These are phyloP conservation scores for Cenococcum geophilum DNA, from an alignment of 495 filamentous ascomycete species.

Conservation along the genomic window DNA sequence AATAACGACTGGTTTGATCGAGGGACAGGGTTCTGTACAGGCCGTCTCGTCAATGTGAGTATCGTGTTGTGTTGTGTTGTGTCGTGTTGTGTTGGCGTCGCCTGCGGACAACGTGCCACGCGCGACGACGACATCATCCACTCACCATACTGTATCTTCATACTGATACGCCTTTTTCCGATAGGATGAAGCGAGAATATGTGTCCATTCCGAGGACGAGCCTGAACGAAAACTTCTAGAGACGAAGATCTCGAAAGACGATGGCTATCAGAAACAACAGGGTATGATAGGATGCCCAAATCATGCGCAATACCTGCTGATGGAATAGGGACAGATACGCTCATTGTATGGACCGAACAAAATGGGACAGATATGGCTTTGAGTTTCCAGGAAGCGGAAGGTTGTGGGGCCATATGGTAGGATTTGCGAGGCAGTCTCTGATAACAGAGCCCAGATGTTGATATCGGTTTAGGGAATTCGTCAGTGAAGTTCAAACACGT, in stretches of 20 bases:
- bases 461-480: conserved; percentile 67
- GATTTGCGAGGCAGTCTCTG: conserved; percentile 10
- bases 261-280: conserved; percentile 98
- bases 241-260: conserved; percentile 85
- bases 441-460: neutral
- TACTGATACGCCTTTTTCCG: conserved; percentile 20
- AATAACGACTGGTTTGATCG: conserved; percentile 99
- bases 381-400: conserved; percentile 96
- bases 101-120: neutral
- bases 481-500: conserved; percentile 73
- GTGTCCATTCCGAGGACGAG: conserved; percentile 89
- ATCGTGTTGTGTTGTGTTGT: neutral
- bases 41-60: conserved; percentile 70
- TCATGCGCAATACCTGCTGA: neutral
- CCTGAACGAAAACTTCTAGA: conserved; percentile 76
- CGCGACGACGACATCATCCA: conserved; percentile 8
- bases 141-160: neutral
- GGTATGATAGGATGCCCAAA: conserved; percentile 48
- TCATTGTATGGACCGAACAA: conserved; percentile 94
- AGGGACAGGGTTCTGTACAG: conserved; percentile 91
- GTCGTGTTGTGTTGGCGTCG: neutral
- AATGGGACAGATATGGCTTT: conserved; percentile 92
- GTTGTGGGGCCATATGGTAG: conserved; percentile 87
- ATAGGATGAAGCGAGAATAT: conserved; percentile 78
- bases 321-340: conserved; percentile 58